Base-by-base conservation (phyloP, 2,329 filamentous ascomycete genomes). In the Diaporthe caulivora region DNA sequence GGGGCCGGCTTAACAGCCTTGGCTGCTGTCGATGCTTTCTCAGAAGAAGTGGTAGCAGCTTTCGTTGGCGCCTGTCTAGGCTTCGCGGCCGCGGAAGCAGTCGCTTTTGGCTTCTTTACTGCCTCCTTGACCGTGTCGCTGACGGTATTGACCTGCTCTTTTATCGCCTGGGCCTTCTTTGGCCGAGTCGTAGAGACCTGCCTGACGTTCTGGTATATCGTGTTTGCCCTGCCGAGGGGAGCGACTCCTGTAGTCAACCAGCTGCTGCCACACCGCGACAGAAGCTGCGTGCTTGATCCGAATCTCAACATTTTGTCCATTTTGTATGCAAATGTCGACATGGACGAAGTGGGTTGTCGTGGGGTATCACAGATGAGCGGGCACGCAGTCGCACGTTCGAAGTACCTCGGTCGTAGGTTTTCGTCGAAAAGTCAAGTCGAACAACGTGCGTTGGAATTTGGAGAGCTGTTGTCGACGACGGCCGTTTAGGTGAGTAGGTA, bases 151-250 rank as follows among this genome's bases (percentile, higher is more conserved):
- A 29, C 26, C 17, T 60, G 51, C 31, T 73, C 71, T 53, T 73
- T 73, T 53, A 54, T 47, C 4, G 67, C 58, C 60, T 71, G 71
- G 2, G 67, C 71, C 26, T 68, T 73, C 34, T 71, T 73, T n/a
- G 73, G 29, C n/a, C 44, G 53, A 24, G 73, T 75, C 18, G 70
- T 74, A 49, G 73, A 73, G 29, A 64, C 73, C 29, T 71, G 67
- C 31, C 73, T 60, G 24, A 71, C 49, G 47, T 29, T 26, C 44
- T 73, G 58, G 29, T 42, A 49, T 5, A 75, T 13, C 5, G 51
- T 31, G 21, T n/a, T 62, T 13, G 40, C 53, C 26, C 15, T 54
- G n/a, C 58, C 29, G 10, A 57, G 31, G 3, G 71, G 60, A 18
- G 71, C 42, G 15, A 69, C 55, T 15, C 71, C 68, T 17, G 37